A percentile compares a stretch with the other conserved stretches of the same genome.
Evolutionary conservation across 345 rosid genomes (phyloP).

Genomic region (Streptanthus diversifolius): DNA sequence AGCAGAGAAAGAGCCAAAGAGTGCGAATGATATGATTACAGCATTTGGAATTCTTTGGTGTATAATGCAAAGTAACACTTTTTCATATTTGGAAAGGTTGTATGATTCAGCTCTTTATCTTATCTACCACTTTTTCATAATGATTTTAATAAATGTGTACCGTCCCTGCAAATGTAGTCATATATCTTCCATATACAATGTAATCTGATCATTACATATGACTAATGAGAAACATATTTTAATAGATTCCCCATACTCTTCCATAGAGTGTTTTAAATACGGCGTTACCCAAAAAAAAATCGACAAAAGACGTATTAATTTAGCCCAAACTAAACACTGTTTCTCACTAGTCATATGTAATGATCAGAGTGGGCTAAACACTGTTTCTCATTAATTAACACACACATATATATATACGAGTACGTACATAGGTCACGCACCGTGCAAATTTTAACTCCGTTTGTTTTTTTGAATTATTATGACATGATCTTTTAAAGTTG

Average conservation of each 20-base stretch:
- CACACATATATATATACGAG: not conserved
- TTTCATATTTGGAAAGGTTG: constrained; percentile 17
- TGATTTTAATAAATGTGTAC: too few species aligned
- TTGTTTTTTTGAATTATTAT: not conserved
- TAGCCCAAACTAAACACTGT: not conserved
- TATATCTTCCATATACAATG: not conserved
- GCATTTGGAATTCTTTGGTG: constrained; percentile 10
- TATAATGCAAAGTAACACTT: constrained; percentile 6
- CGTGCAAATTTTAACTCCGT: not conserved
- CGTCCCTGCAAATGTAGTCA: not conserved
- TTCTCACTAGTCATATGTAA: too few species aligned
- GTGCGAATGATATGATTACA: constrained; percentile 30
- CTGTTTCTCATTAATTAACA: too few species aligned
- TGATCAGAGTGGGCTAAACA: too few species aligned
- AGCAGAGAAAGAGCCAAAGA: constrained; percentile 10
- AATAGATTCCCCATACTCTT: not conserved
- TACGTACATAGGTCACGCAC: too few species aligned
- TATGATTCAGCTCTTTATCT: constrained; percentile 15
- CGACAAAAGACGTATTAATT: too few species aligned
- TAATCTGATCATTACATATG: not conserved
- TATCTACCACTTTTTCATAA: not conserved
- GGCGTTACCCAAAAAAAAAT: too few species aligned
- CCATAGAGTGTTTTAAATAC: not conserved
- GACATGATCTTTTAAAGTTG: not conserved
- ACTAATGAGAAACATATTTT: not conserved